Evolutionary conservation across 2,329 filamentous ascomycete species (phyloP), one percentile per base, ranked within the genome.

Genomic region (Pseudogymnoascus sp.): DNA sequence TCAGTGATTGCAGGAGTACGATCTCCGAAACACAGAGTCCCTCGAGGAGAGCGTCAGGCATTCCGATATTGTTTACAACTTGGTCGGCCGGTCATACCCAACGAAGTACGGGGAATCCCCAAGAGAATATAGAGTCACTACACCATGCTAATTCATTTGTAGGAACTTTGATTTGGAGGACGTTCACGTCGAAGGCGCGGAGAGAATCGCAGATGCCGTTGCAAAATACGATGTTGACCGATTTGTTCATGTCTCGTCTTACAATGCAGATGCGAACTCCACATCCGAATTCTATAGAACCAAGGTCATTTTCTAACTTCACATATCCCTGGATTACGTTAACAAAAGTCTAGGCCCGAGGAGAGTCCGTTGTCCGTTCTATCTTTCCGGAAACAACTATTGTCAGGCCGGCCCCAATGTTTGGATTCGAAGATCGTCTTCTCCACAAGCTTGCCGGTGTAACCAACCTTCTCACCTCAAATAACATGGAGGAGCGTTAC

Each of bases 141-240:
- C 38, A 52, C 45, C 28, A 58, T 61, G 68, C 72, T 80, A 69
- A 80, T 67, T 55, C 8, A n/a, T 55, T 23, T 7, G 25, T 65
- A 93, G 89, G 83, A 99, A 99, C 82, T 99, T 97, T 77, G 86
- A 88, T 63, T 82, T 96, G 65, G 88, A 91, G 70, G 93, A 97
- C 74, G 92, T 97, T 43, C 92, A 99, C 72, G 86, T 97, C 40
- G 92, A 96, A 75, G 92, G 93, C 66, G 88, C 90, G 16, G 89
- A 96, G 79, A 88, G 95, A 69, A 99, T 99, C 71, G 91, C 86
- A 60, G 91, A 96, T 74, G 92, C 95, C 61, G 91, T 92, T 61
- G 95, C 93, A 71, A 99, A 99, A 79, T 99, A 99, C 78, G 93
- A 99, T 72, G 87, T 97, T 69, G 95, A 99, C 78, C 88, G 95